These are phyloP conservation scores for Penicillium alfredii DNA, from an alignment of 495 filamentous ascomycete species.

Conservation along the genomic window DNA sequence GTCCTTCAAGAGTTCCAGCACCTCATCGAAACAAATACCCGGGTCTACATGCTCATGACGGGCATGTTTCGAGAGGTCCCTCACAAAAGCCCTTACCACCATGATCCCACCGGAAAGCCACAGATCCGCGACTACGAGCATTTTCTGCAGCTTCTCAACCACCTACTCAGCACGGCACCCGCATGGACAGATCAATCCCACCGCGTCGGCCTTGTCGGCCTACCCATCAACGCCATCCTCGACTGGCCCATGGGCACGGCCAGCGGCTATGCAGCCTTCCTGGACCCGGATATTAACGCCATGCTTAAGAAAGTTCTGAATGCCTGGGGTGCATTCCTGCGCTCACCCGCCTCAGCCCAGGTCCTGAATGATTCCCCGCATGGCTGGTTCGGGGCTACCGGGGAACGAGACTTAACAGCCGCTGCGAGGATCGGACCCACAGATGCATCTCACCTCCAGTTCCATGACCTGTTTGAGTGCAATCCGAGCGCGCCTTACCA, in stretches of 20 bases:
- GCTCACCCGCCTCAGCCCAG: constrained; percentile 49
- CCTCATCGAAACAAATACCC: constrained; percentile 41
- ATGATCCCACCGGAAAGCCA: constrained; percentile 52
- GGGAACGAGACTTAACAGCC: constrained; percentile 18
- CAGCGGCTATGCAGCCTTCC: constrained; percentile 59
- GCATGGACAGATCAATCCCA: constrained; percentile 50
- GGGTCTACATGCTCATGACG: constrained; percentile 32
- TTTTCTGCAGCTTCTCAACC: constrained; percentile 60
- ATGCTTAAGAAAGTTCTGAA: constrained; percentile 65
- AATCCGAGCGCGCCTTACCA: constrained; percentile 31
- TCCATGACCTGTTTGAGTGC: constrained; percentile 50
- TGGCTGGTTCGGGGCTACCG: constrained; percentile 58
- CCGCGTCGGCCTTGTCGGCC: constrained; percentile 56
- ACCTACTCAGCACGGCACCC: constrained; percentile 56
- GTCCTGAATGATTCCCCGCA: constrained; percentile 44
- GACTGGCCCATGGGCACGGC: constrained; percentile 71
- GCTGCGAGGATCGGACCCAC: constrained; percentile 47
- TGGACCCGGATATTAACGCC: constrained; percentile 60
- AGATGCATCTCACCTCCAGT: constrained; percentile 31
- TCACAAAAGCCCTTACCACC: constrained; percentile 44
- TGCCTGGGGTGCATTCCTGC: constrained; percentile 58
- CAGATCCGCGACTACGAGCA: constrained; percentile 60
- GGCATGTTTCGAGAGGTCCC: constrained; percentile 67
- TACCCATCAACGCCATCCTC: constrained; percentile 63
- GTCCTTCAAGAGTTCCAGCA: constrained; percentile 38